Percentiles rank a stretch among this genome's conserved stretches.
Conservation (phyloP, 2,329 filamentous ascomycete genomes). For the Arthrobotrys pseudoclavata region DNA sequence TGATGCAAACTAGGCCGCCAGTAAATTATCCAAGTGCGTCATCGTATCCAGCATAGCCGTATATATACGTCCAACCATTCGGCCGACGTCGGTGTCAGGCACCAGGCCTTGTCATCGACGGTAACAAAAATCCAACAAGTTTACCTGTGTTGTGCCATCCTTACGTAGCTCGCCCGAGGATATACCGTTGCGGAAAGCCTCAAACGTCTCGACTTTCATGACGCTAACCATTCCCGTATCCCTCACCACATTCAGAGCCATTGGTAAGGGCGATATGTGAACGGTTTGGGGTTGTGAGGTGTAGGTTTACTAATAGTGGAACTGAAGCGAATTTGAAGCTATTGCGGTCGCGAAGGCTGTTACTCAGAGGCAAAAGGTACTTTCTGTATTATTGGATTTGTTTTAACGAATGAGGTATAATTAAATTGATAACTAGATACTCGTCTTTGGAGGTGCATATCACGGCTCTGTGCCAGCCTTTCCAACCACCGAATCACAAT, state of each 20-base stretch:
- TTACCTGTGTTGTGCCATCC: slow-evolving; percentile 11
- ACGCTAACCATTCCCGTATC: slow-evolving; percentile 14
- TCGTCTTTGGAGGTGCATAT: slow-evolving; percentile 71
- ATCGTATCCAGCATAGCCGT: background rate
- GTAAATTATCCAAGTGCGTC: background rate
- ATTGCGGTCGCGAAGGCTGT: slow-evolving; percentile 71
- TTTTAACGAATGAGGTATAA: no score
- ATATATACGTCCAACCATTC: background rate
- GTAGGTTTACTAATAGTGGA: slow-evolving; percentile 76
- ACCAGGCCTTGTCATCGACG: background rate
- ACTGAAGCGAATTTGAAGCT: slow-evolving; percentile 76
- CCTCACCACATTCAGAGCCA: slow-evolving; percentile 5
- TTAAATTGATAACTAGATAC: slow-evolving; percentile 64
- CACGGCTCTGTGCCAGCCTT: slow-evolving; percentile 72
- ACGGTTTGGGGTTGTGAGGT: slow-evolving; percentile 72
- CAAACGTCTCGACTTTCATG: background rate
- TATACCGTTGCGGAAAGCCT: slow-evolving; percentile 15
- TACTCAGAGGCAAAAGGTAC: slow-evolving; percentile 64
- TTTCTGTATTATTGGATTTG: background rate
- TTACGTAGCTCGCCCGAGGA: background rate
- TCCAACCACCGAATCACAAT: slow-evolving; percentile 64
- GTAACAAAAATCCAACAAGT: slow-evolving; percentile 8
- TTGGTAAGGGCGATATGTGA: slow-evolving; percentile 67
- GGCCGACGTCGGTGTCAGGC: background rate
- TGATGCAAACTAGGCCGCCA: background rate